Base-by-base conservation (phyloP, 441 rosid species). In the Erodium chrysanthum region DNA sequence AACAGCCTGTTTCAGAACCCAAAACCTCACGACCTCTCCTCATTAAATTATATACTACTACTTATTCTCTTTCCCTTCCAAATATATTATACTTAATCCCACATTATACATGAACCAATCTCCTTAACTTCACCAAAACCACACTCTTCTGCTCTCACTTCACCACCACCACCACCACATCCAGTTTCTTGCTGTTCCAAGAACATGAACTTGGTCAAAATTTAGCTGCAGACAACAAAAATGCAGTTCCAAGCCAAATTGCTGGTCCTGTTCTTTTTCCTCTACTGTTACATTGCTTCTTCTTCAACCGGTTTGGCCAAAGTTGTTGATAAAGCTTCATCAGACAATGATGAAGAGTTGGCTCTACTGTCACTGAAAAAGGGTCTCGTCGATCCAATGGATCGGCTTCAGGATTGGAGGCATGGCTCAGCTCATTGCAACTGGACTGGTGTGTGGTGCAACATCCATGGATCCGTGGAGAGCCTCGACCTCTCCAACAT, bases 371-470 rank as follows among this genome's bases (percentile, higher is more conserved):
- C 87, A 0, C 69, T 89, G 23, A 90, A 88, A 78, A 66, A 83
- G 20, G 71, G 82, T 67, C 82, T 93, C 29, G 4, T 75, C 5
- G 92, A 93, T 83, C 90, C 97, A 5, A 74, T 78, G 11, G 74
- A 83, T 66, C 74, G 69, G 65, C 95, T 93, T 61, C 75, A 50
- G 31, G 92, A 89, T 64, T 93, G 98, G 98, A 85, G 44, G 33
- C 37, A 61, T 23, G 10, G 56, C 14, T 60, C 73, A 60, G 67
- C 64, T 64, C 87, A 84, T 54, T 93, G 98, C 67, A 83, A 83
- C 56, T 93, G 98, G 97, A 85, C 88, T 14, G 97, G 98, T 74
- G 88, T 90, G 46, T 27, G 73, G 79, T 90, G 97, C 85, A 83
- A 79, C 74, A 77, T 84, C 2, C 64, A 75, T 58, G 97, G 96